Conservation (phyloP, 129 eudicot genomes). For the Centaurea solstitialis region DNA sequence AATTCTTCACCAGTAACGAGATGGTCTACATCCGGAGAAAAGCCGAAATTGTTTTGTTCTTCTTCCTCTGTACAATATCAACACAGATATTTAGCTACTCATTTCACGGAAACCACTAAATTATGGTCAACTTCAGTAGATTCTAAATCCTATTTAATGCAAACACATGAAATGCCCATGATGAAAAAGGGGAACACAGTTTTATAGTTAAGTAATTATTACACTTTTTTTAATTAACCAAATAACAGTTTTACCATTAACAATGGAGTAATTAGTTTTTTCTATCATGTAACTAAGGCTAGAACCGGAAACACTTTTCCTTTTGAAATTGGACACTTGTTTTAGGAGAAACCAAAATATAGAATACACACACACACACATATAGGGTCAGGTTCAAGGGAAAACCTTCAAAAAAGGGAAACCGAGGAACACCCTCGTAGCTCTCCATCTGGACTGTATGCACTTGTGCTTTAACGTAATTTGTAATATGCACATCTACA, state of each 20-base stretch:
- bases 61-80: slow-evolving; percentile 45
- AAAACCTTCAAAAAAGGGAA: too few species aligned
- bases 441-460: too few species aligned
- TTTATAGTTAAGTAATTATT: neutral
- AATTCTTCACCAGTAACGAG: slow-evolving; percentile 28
- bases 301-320: too few species aligned
- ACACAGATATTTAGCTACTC: slow-evolving; percentile 1
- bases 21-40: slow-evolving; percentile 38
- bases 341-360: neutral
- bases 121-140: neutral
- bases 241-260: neutral
- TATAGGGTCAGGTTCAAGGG: too few species aligned
- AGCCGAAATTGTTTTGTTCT: slow-evolving; percentile 27
- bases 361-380: too few species aligned
- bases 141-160: neutral
- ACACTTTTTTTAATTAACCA: neutral
- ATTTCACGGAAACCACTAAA: neutral
- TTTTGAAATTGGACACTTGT: neutral
- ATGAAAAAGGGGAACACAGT: neutral
- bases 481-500: too few species aligned
- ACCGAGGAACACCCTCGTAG: too few species aligned
- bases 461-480: too few species aligned
- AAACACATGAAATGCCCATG: neutral
- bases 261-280: neutral
- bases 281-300: neutral